A percentile compares a stretch with the other conserved stretches of the same genome.
These are phyloP conservation scores for Podaxis mareebaensis DNA, from an alignment of 768 basidiomycete genomes.

Conservation along the genomic window DNA sequence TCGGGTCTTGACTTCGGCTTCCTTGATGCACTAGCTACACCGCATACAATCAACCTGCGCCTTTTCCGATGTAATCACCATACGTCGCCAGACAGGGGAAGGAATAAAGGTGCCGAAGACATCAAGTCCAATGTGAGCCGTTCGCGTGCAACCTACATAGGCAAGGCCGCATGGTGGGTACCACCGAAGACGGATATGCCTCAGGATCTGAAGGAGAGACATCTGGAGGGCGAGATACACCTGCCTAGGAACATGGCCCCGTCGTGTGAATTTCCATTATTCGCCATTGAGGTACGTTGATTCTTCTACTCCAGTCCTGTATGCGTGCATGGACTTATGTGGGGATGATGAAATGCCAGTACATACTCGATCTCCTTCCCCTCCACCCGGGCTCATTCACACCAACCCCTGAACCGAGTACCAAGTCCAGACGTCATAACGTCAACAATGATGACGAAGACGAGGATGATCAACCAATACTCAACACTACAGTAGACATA, in stretches of 20 bases:
- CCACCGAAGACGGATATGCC: background rate
- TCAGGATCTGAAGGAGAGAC: background rate
- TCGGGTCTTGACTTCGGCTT: background rate
- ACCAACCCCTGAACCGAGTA: background rate
- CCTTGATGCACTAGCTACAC: background rate
- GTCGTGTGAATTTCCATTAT: background rate
- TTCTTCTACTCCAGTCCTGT: background rate
- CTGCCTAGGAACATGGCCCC: background rate
- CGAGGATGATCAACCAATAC: background rate
- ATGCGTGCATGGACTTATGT: background rate
- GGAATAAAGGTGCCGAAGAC: background rate
- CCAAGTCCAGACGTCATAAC: background rate
- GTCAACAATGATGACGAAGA: background rate
- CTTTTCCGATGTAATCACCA: background rate
- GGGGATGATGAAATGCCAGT: background rate
- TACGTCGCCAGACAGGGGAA: background rate
- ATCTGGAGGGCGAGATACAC: background rate
- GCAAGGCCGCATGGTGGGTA: background rate
- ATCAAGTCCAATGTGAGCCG: background rate
- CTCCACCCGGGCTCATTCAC: background rate
- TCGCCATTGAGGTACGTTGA: background rate
- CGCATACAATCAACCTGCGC: background rate
- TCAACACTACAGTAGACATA: background rate
- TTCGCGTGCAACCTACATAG: background rate
- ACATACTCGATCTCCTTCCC: slow-evolving; percentile 18